Evolutionary conservation across 2,329 filamentous ascomycete species (phyloP).

Genomic region (Zalaria obscura): DNA sequence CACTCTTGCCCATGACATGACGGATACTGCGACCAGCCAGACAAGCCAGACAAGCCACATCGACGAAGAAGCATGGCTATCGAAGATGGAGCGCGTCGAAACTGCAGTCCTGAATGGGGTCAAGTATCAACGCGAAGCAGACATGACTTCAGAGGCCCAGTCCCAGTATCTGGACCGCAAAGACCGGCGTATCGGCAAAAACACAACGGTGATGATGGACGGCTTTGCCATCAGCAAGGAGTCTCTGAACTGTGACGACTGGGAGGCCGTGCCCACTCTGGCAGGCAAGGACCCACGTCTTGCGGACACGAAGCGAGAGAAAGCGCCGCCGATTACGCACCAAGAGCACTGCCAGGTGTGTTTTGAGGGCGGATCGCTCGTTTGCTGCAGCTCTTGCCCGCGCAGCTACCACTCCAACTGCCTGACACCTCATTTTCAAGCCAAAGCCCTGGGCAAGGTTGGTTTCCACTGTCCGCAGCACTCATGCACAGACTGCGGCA

Average conservation of each 20-base stretch:
- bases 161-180: constrained; percentile 18
- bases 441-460: constrained; percentile 26
- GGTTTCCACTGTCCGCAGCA: constrained; percentile 42
- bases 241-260: constrained; percentile 35
- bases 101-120: constrained; percentile 44
- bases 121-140: constrained; percentile 27
- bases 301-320: constrained; percentile 33
- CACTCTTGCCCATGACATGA: constrained; percentile 26
- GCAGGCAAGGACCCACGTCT: constrained; percentile 40
- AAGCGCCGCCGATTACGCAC: constrained; percentile 31
- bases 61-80: constrained; percentile 42
- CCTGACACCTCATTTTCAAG: constrained; percentile 25
- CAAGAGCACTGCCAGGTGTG: constrained; percentile 41
- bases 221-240: constrained; percentile 44
- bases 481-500: constrained; percentile 37
- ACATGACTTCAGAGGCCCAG: constrained; percentile 15
- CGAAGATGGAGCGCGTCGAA: constrained; percentile 42
- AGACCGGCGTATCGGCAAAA: constrained; percentile 40
- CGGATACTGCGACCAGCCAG: constrained; percentile 12
- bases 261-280: constrained; percentile 44
- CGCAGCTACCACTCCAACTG: constrained; percentile 40
- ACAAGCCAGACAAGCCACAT: constrained; percentile 18
- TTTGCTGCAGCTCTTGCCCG: constrained; percentile 38
- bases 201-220: constrained; percentile 42
- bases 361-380: constrained; percentile 32